Conservation (phyloP, 805 yeast genomes). For the Candida ortonii region DNA sequence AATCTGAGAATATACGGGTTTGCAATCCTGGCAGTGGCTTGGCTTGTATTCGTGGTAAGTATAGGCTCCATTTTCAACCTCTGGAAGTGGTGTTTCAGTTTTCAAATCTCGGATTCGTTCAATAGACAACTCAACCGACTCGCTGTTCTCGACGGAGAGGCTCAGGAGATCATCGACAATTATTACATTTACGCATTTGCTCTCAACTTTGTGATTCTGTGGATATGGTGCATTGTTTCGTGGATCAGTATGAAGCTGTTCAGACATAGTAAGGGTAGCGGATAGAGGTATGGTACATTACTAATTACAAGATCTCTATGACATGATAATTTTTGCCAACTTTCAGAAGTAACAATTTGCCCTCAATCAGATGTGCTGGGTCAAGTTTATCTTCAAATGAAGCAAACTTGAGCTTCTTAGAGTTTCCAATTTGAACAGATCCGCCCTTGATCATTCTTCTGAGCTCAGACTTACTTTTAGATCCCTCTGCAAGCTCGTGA, state of each 20-base stretch:
- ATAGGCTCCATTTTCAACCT: constrained; percentile 31
- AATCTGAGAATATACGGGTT: constrained; percentile 27
- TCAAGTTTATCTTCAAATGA: constrained; percentile 50
- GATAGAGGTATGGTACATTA: constrained; percentile 16
- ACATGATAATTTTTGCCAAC: constrained; percentile 72
- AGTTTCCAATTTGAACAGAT: constrained; percentile 68
- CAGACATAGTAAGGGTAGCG: constrained; percentile 71
- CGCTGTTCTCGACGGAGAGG: constrained; percentile 17
- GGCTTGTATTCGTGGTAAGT: constrained; percentile 28
- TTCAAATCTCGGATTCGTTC: constrained; percentile 7
- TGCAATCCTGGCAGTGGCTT: constrained; percentile 23
- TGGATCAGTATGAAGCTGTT: constrained; percentile 83
- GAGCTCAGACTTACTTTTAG: constrained; percentile 38
- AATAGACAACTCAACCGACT: constrained; percentile 5
- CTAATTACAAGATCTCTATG: constrained; percentile 37
- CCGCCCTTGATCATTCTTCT: constrained; percentile 61
- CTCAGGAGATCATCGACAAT: constrained; percentile 21
- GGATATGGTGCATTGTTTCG: constrained; percentile 71
- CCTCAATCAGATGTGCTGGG: constrained; percentile 52
- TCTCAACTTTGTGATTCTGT: constrained; percentile 35
- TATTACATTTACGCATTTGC: constrained; percentile 33
- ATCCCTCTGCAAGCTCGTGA: constrained; percentile 43
- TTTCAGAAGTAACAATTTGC: constrained; percentile 59
- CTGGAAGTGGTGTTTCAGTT: constrained; percentile 30
- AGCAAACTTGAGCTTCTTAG: constrained; percentile 44